phyloP scores from a whole-genome alignment of 2,329 filamentous ascomycete species.

The Trichophyton mentagrophytes region DNA sequence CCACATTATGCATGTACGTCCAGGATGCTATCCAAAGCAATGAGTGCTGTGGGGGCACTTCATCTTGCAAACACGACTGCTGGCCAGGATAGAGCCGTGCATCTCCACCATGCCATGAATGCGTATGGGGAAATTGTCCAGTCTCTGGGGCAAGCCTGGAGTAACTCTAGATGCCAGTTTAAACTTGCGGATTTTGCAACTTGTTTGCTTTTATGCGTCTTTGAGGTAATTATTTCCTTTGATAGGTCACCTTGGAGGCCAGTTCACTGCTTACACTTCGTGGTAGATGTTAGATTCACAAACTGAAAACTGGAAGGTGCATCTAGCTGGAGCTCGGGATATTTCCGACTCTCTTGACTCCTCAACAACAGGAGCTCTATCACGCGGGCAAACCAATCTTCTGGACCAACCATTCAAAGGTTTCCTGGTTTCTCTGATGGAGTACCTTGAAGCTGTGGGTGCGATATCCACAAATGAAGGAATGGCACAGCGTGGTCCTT shows the following conservation, averaged over 20 bases:
- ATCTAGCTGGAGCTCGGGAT: constrained; percentile 28
- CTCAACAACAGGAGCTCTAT: constrained; percentile 5
- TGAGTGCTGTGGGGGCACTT: constrained; percentile 30
- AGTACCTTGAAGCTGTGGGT: constrained; percentile 30
- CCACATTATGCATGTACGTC: constrained; percentile 24
- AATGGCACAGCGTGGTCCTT: constrained; percentile 27
- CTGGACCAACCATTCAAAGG: constrained; percentile 22
- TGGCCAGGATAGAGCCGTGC: constrained; percentile 21
- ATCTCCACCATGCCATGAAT: constrained; percentile 28
- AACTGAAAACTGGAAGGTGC: constrained; percentile 27
- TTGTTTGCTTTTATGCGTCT: constrained; percentile 24
- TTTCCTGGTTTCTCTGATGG: constrained; percentile 30
- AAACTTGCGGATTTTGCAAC: constrained; percentile 24
- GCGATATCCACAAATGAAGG: constrained; percentile 28
- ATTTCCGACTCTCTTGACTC: constrained; percentile 24
- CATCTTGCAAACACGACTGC: constrained; percentile 29
- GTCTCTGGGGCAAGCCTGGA: constrained; percentile 17
- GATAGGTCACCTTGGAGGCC: background rate
- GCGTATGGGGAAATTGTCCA: constrained; percentile 29
- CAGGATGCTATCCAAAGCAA: constrained; percentile 25
- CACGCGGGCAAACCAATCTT: background rate
- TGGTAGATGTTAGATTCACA: constrained; percentile 29
- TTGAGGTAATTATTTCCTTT: constrained; percentile 19
- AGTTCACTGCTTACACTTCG: background rate
- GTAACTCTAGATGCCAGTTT: constrained; percentile 8